Evolutionary conservation across 495 filamentous ascomycete genomes (phyloP), one percentile per base, ranked within the genome.

Genomic region (Haplographium delicatum): DNA sequence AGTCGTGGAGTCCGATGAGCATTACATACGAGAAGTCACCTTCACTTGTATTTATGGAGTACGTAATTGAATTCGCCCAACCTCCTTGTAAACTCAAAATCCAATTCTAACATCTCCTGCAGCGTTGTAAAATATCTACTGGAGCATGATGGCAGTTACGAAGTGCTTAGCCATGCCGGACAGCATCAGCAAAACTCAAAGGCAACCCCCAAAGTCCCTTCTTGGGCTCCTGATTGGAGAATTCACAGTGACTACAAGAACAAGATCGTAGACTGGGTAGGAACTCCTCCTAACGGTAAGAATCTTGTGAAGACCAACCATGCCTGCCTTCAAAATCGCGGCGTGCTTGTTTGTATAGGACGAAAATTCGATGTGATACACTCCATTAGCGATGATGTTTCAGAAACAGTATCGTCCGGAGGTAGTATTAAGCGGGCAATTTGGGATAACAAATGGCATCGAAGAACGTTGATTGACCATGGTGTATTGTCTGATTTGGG

Each of bases 1-100:
- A 10, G 3, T 5, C 3, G 5, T 38, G 24, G 42, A 15, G 7
- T 16, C 20, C 20, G 3, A 9, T 44, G 22, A 30, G 25, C 30
- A 44, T 44, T 18, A 44, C 42, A 3, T 44, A 44, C n/a, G 42
- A 44, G 42, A 44, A 44, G 25, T 44, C 42, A 16, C 13, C 24
- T 27, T 24, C 42, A 2, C 25, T 44, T 11, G 42, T 44, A 13
- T 44, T n/a, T 18, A 26, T 27, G 25, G 24, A 44, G 42, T 44
- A 27, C 11, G 42, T 44, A 11, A n/a, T 11, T 18, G 13, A n/a
- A n/a, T 31, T 31, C 28, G 7, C 13, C 28, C 28, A 31, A 6
- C 6, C 11, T 16, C 34, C 5, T 5, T 38, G 10, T 16, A 5
- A 16, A n/a, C 10, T 38, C 19, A 16, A 5, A 16, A 8, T 16